Base-by-base conservation (phyloP, 257 asterid genomes). In the Petrea volubilis region DNA sequence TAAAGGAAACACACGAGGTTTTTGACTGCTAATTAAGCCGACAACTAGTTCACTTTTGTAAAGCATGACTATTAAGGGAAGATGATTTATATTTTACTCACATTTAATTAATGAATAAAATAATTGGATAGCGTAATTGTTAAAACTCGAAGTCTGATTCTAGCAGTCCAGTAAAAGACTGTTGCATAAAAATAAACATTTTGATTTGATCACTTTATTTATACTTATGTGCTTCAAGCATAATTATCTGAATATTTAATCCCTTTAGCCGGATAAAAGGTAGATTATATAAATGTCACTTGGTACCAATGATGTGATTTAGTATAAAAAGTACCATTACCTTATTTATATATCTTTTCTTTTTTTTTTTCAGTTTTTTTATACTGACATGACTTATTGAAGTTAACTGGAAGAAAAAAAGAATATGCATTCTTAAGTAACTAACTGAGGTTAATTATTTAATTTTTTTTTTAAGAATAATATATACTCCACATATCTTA, bases 291-390 rank as follows among this genome's bases (percentile, higher is more conserved):
- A 57, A 47, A 64, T 51, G 62, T 64, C 73, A 74, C 33, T 38
- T 59, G 70, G 79, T 52, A 69, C 67, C 68, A 27, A 59, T 78
- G 82, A 67, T 72, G 72, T 77, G 82, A 78, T 60, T 72, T 58
- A 60, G 52, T 65, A 47, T 43, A 59, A 50, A 71, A 71, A 66
- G 78, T 72, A 50, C 67, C 57, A 31, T 50, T 18, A 25, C 64
- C 75, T 72, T 71, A 64, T 46, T 27, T 46, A 46, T 11, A 40
- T 71, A 21, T 71, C 15, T 71, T 65, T 70, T 2, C 40, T 70
- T 28, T 38, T 56, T 68, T 38, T 20, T 5, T n/a, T n/a, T n/a
- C n/a, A n/a, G 40, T 3, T 20, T 40, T 62, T 44, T 58, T 34
- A 49, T 23, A 33, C 47, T 47, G 29, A 29, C 43, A 64, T 43